These are phyloP conservation scores for Trametes cingulata DNA, from an alignment of 768 basidiomycete genomes.

Conservation along the genomic window DNA sequence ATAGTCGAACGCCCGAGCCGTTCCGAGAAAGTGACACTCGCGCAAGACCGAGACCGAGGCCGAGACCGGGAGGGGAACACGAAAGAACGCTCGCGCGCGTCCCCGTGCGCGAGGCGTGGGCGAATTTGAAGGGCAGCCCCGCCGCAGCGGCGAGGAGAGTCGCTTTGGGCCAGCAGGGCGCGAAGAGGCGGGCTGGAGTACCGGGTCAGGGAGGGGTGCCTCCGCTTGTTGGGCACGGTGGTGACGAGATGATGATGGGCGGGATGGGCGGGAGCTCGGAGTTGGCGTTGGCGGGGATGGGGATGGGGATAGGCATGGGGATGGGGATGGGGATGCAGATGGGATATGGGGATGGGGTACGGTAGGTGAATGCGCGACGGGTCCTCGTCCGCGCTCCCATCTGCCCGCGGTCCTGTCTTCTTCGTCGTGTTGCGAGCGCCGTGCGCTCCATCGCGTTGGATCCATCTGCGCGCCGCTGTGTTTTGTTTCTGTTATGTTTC, in stretches of 20 bases:
- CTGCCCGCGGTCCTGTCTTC: too few relatives aligned
- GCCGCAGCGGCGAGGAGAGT: conserved; percentile 7
- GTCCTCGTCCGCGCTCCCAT: too few relatives aligned
- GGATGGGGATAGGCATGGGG: not conserved
- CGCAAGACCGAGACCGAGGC: not conserved
- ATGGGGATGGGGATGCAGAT: not conserved
- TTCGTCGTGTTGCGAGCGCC: too few relatives aligned
- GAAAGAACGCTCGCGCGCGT: conserved; percentile 13
- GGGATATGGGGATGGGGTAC: too few relatives aligned
- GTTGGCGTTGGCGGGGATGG: not conserved
- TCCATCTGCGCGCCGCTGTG: too few relatives aligned
- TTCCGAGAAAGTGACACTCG: conserved; percentile 7
- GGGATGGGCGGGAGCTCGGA: not conserved
- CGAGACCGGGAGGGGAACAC: too few relatives aligned
- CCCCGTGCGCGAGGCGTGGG: conserved; percentile 1
- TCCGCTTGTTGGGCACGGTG: too few relatives aligned
- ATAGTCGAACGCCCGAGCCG: conserved; percentile 7
- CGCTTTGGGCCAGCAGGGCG: conserved; percentile 4
- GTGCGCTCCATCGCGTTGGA: too few relatives aligned
- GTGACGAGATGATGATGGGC: not conserved
- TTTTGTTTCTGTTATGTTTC: too few relatives aligned
- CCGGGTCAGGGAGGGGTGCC: not conserved
- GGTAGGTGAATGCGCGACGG: too few relatives aligned
- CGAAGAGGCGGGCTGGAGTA: not conserved
- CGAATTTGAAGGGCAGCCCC: not conserved